Base-by-base conservation (phyloP, 768 basidiomycete genomes). In the Boletus rubropictus region DNA sequence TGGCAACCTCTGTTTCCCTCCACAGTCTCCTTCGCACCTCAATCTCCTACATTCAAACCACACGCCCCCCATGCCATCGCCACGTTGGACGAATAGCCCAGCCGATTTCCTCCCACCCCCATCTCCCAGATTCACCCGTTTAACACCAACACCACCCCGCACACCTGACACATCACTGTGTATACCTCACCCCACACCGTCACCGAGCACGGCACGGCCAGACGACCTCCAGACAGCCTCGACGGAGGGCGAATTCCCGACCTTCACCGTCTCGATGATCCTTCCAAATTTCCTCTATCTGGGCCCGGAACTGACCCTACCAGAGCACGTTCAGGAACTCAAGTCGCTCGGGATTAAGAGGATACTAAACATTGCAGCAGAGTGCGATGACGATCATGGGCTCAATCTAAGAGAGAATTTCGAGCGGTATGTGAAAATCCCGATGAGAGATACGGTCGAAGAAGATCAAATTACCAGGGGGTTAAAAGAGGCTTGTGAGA, bases 401-500 rank as follows among this genome's bases (percentile, higher is more conserved):
- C 67, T 94, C 54, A 67, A 72, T 15, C 58, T 94, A 47, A 73
- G 72, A 39, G 74, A 80, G 44, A 72, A 73, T 10, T 96, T 98
- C 63, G 90, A 92, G 53, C 79, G 79, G 55, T 97, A 97, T 63
- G 69, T 79, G 38, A 85, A 81, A 58, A 86, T 97, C 34, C 88
- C 92, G 7, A 94, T 97, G 89, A 74, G 91, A 52, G 94, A 98
- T 69, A 92, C 84, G 3, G 90, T 98, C 12, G 94, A 97, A 63
- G 95, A 97, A 68, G 88, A 89, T 50, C 86, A 87, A 44, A 87
- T 98, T 32, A 77, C 80, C 5, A 76, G 73, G 42, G 89, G 89
- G 8, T 80, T 98, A 36, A 76, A 81, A 40, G 87, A 93, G 58
- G 89, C 85, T 36, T 96, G 92, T 62, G 78, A 87, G 36, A 81